These are phyloP conservation scores for Fomitopsis pinicola DNA, from an alignment of 1,284 basidiomycete genomes.

Conservation along the genomic window DNA sequence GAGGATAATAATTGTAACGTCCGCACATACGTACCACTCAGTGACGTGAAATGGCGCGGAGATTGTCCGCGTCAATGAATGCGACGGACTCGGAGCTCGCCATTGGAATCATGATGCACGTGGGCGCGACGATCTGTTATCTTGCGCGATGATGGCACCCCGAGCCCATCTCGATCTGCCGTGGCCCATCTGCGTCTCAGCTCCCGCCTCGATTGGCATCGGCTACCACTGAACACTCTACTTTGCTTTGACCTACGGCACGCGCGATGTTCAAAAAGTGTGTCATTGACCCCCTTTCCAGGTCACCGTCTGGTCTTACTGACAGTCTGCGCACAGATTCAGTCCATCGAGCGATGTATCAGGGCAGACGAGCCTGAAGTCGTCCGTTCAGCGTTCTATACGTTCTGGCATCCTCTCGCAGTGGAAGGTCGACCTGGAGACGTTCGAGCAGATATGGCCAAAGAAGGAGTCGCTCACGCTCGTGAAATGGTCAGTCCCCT, in stretches of 20 bases:
- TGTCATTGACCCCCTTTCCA: background rate
- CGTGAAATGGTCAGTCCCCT: slow-evolving; percentile 84
- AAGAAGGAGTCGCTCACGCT: slow-evolving; percentile 95
- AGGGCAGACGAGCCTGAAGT: slow-evolving; percentile 92
- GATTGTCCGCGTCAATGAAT: background rate
- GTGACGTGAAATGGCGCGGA: background rate
- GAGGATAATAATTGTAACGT: slow-evolving; percentile 18
- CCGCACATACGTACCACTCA: background rate
- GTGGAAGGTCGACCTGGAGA: slow-evolving; percentile 78
- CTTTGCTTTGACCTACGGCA: background rate
- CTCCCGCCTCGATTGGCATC: background rate
- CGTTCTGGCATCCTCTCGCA: slow-evolving; percentile 79
- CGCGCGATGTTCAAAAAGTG: slow-evolving; percentile 55
- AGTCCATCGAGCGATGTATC: slow-evolving; percentile 83
- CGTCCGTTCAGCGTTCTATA: slow-evolving; percentile 90
- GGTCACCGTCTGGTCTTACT: background rate
- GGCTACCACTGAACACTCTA: background rate
- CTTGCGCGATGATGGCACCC: background rate
- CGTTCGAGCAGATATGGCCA: slow-evolving; percentile 92
- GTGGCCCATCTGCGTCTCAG: background rate
- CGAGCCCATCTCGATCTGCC: background rate
- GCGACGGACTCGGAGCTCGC: too few species aligned
- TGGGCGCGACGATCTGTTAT: background rate
- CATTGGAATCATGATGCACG: background rate
- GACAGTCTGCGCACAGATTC: slow-evolving; percentile 53